These are phyloP conservation scores for Coemansia sp. DNA, from an alignment of 192 early-diverging fungal species.

Conservation along the genomic window DNA sequence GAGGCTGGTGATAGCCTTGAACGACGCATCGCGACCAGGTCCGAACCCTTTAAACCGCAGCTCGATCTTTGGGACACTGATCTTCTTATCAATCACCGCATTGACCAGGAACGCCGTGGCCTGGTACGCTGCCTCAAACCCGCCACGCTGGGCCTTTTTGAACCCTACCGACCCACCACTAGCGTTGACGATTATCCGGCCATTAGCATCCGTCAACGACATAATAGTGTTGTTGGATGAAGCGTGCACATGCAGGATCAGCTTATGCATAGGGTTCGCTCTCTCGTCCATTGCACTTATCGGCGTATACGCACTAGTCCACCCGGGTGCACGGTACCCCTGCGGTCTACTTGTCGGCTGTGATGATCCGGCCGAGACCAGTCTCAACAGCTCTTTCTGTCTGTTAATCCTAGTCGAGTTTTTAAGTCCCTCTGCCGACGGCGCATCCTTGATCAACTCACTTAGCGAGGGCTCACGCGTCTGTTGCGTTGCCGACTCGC, in stretches of 20 bases:
- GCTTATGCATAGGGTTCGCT: slow-evolving; percentile 31
- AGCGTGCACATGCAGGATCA: slow-evolving; percentile 52
- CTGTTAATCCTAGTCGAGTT: too few relatives aligned
- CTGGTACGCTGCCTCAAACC: slow-evolving; percentile 91
- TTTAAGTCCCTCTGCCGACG: too few relatives aligned
- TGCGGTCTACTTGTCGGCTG: not conserved
- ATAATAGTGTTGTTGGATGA: slow-evolving; percentile 87
- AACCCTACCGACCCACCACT: slow-evolving; percentile 85
- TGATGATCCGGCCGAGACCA: too few relatives aligned
- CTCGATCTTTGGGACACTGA: slow-evolving; percentile 67
- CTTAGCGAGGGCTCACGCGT: not conserved
- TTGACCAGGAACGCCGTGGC: slow-evolving; percentile 73
- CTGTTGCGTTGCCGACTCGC: not conserved
- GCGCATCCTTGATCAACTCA: too few relatives aligned
- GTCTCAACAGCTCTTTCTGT: too few relatives aligned
- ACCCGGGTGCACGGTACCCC: slow-evolving; percentile 18
- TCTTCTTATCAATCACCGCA: slow-evolving; percentile 65
- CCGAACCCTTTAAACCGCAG: slow-evolving; percentile 89
- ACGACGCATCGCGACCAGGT: slow-evolving; percentile 85
- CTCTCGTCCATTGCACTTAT: not conserved
- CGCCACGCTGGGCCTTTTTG: slow-evolving; percentile 84
- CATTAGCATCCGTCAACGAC: slow-evolving; percentile 72
- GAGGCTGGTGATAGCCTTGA: slow-evolving; percentile 75
- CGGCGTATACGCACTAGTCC: not conserved
- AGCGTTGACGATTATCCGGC: slow-evolving; percentile 68